These are phyloP conservation scores for Camelina sativa DNA, from an alignment of 345 rosid genomes.

Conservation along the genomic window DNA sequence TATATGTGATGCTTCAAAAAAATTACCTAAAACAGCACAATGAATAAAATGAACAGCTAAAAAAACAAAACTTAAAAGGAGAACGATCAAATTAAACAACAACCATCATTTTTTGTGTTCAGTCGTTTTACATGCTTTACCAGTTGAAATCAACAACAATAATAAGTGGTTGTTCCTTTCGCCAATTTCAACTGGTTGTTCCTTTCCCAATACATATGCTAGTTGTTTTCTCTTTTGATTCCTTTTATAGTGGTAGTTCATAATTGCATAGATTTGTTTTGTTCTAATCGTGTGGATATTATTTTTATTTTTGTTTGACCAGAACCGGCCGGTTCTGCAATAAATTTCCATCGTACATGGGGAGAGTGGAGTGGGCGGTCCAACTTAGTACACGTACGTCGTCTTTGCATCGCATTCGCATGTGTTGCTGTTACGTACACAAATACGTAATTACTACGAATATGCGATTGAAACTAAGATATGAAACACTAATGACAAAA, in stretches of 20 bases:
- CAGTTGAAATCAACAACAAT: conserved; percentile 5
- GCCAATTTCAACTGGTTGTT: not conserved
- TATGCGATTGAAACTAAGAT: conserved; percentile 9
- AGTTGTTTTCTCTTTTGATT: not conserved
- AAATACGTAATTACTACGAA: conserved; percentile 7
- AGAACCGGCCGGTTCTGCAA: too few species aligned
- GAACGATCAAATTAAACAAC: conserved; percentile 34
- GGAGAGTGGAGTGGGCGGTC: conserved; percentile 17
- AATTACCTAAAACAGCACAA: not conserved
- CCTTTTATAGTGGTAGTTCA: conserved; percentile 8
- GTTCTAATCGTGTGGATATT: not conserved
- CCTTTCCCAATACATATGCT: not conserved
- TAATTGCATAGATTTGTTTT: not conserved
- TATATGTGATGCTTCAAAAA: too few species aligned
- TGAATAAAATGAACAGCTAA: not conserved
- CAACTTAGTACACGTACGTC: conserved; percentile 36
- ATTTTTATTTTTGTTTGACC: conserved; percentile 4
- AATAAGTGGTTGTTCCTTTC: conserved; percentile 2
- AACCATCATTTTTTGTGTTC: conserved; percentile 18
- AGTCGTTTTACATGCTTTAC: conserved; percentile 30
- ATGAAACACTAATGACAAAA: conserved; percentile 16
- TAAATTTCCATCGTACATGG: too few species aligned
- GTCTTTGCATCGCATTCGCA: conserved; percentile 38
- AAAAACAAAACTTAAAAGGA: not conserved
- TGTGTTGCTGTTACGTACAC: conserved; percentile 29